Evolutionary conservation across 1,284 basidiomycete species (phyloP).

Genomic region (Papiliotrema laurentii): DNA sequence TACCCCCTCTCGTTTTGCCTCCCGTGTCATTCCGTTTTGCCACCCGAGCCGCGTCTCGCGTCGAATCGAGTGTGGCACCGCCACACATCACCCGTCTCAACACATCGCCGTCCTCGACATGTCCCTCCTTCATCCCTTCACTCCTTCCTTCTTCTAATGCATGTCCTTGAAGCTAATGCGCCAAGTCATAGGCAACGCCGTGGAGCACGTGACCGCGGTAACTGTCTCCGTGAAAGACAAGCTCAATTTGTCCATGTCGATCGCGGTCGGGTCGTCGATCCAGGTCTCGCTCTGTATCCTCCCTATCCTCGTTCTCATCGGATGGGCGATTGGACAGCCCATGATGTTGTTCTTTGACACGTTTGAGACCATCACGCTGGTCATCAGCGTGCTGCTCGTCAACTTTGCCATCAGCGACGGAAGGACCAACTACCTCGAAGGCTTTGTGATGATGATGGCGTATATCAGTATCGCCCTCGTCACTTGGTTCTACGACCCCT

Average conservation of each 20-base stretch:
- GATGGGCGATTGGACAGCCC: conserved; percentile 52
- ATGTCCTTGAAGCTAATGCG: conserved; percentile 52
- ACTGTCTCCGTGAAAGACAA: conserved; percentile 71
- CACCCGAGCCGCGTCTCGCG: background rate
- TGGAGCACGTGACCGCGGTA: conserved; percentile 82
- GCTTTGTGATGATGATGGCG: conserved; percentile 54
- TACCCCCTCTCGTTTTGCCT: conserved; percentile 45
- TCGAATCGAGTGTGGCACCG: too few species aligned
- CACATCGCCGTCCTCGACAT: background rate
- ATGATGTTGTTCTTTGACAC: conserved; percentile 49
- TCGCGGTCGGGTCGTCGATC: conserved; percentile 80
- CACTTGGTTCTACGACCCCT: conserved; percentile 22
- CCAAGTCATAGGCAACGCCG: conserved; percentile 63
- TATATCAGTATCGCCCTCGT: conserved; percentile 46
- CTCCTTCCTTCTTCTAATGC: conserved; percentile 49
- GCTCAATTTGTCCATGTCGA: conserved; percentile 55
- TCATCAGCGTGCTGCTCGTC: conserved; percentile 67
- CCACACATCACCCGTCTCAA: too few species aligned
- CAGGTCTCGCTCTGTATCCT: conserved; percentile 85
- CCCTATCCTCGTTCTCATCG: conserved; percentile 59
- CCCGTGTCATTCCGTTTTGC: background rate
- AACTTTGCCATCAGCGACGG: conserved; percentile 77
- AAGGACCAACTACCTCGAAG: conserved; percentile 74
- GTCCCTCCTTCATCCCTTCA: background rate
- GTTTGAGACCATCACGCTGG: conserved; percentile 48